Conservation (phyloP, 306 rosid species). For the Ammopiptanthus mongolicus region DNA sequence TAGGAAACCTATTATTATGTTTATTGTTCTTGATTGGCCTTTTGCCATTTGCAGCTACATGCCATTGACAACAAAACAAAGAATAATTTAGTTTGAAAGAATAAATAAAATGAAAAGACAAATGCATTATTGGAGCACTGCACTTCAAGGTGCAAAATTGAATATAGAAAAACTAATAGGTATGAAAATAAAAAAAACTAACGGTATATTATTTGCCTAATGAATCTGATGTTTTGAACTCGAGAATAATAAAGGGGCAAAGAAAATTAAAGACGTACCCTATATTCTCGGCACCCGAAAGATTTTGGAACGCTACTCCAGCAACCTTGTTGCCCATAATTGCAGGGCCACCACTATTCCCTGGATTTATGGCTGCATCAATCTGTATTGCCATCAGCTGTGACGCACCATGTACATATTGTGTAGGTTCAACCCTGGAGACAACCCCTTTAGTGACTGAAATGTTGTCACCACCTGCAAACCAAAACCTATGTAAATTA, state of each 20-base stretch:
- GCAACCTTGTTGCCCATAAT: constrained; percentile 81
- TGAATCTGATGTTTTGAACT: constrained; percentile 4
- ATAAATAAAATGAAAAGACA: no score
- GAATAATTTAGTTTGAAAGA: neutral
- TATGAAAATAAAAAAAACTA: neutral
- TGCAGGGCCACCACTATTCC: constrained; percentile 98
- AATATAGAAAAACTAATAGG: neutral
- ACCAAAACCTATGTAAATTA: neutral
- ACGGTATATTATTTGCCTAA: neutral
- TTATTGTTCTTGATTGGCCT: neutral
- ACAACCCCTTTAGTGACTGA: constrained; percentile 90
- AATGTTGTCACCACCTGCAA: constrained; percentile 87
- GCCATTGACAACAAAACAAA: neutral
- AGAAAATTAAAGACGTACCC: constrained; percentile 50
- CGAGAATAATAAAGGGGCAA: neutral
- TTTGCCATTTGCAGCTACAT: neutral
- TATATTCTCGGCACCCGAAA: constrained; percentile 92
- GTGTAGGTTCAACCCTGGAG: constrained; percentile 91
- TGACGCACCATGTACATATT: constrained; percentile 85
- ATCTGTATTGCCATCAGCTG: constrained; percentile 91
- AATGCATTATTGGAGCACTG: neutral
- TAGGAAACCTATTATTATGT: neutral
- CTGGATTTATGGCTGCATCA: constrained; percentile 94
- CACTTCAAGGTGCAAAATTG: neutral
- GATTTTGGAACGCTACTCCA: constrained; percentile 95